phyloP scores from a whole-genome alignment of 768 basidiomycete species.

The Rhizopogon salebrosus region DNA sequence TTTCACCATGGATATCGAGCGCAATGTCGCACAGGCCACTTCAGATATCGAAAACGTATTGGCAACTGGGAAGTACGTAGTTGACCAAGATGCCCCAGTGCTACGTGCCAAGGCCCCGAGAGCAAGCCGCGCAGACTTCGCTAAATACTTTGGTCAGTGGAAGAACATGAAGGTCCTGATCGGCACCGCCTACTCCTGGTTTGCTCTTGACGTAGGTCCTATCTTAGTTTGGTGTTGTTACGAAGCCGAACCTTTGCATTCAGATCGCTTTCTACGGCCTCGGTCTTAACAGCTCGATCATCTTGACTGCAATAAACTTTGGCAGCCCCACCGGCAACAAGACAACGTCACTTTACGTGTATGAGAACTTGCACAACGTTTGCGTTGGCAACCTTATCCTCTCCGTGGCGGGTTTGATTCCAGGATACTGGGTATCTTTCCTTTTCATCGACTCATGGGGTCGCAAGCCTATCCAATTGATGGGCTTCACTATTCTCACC shows the following conservation, averaged over 20 bases:
- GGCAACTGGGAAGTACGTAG: constrained; percentile 37
- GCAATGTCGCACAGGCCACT: constrained; percentile 69
- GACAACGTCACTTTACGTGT: constrained; percentile 37
- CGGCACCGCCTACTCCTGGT: constrained; percentile 82
- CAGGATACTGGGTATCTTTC: constrained; percentile 60
- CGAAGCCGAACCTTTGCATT: constrained; percentile 2
- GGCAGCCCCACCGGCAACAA: constrained; percentile 35
- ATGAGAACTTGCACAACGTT: constrained; percentile 56
- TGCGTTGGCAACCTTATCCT: constrained; percentile 75
- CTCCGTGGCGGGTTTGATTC: constrained; percentile 73
- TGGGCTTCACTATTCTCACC: constrained; percentile 70
- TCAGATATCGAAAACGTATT: constrained; percentile 71
- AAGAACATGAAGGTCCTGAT: constrained; percentile 75
- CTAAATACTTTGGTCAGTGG: constrained; percentile 62
- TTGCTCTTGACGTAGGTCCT: constrained; percentile 69
- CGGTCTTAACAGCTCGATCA: constrained; percentile 75
- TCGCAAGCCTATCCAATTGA: constrained; percentile 75
- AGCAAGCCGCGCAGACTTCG: constrained; percentile 66
- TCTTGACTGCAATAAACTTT: constrained; percentile 65
- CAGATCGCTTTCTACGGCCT: constrained; percentile 88
- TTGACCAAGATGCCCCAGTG: constrained; percentile 51
- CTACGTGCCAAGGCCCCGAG: constrained; percentile 66
- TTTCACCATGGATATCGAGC: constrained; percentile 88
- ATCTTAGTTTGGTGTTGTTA: background rate
- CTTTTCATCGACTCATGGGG: constrained; percentile 75